Evolutionary conservation across 2,329 filamentous ascomycete genomes (phyloP), one percentile per base, ranked within the genome.

Genomic region (Emmonsiellopsis sp.): DNA sequence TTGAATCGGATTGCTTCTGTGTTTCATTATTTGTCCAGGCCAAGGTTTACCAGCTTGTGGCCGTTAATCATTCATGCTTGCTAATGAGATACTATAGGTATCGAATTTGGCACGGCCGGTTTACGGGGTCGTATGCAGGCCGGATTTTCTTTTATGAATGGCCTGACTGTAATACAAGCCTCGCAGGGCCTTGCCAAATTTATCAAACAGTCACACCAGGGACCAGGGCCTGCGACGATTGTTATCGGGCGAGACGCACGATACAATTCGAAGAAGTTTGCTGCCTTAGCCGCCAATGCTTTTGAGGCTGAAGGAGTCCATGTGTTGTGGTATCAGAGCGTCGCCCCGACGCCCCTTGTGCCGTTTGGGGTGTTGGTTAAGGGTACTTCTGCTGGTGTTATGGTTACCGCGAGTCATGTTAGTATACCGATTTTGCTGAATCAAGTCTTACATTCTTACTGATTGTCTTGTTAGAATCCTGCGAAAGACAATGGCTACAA

Each of bases 401-500:
- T 85, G 81, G 76, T 85, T 38, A 85, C 82, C 11, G 82, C 82
- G 34, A 83, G 80, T 61, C 81, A 84, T 65, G 71, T 73, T 67
- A 55, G 69, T 62, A 51, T 9, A 35, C 32, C 9, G 35, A 16
- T 9, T 8, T 42, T 20, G 15, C 11, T 15, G 9, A 3, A 16
- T 9, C 8, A 7, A 5, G 7, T 44, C 20, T 26, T 26, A 26
- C 20, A 26, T 26, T 26, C 20, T 5, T 26, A 26, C 20, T 26
- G 20, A 26, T 5, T 46, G 11, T 45, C 30, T 26, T 48, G 15
- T 5, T 38, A 72, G 70, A 85, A 85, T 59, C 81, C 82, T 11
- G 77, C 80, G 45, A 72, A 78, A 59, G 81, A 85, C 63, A 85
- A 85, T 62, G 82, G 82, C 16, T 85, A 85, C 68, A 85, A 85